These are phyloP conservation scores for Colletotrichum sp. DNA, from an alignment of 2,329 filamentous ascomycete genomes.

Conservation along the genomic window DNA sequence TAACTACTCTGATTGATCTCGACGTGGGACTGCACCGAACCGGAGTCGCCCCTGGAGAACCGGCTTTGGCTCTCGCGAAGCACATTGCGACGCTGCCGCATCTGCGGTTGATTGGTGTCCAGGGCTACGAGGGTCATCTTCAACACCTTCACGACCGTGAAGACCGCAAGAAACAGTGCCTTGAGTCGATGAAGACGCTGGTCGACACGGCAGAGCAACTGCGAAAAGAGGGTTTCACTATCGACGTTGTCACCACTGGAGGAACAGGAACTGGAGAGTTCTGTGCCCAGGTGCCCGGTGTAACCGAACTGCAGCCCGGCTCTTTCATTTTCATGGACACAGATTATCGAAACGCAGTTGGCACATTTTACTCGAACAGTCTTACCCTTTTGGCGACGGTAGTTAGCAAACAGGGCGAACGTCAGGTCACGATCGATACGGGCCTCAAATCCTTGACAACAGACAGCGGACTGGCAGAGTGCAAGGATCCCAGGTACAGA, in stretches of 20 bases:
- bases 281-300: conserved; percentile 52
- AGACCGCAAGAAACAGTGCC: conserved; percentile 45
- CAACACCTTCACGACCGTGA: conserved; percentile 53
- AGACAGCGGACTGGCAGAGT: conserved; percentile 56
- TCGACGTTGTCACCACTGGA: conserved; percentile 56
- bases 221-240: conserved; percentile 44
- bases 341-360: conserved; percentile 58
- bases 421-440: conserved; percentile 51
- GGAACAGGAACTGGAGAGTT: conserved; percentile 60
- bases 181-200: conserved; percentile 40
- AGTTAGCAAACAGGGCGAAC: conserved; percentile 49
- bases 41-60: not conserved
- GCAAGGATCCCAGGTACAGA: conserved; percentile 45
- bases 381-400: conserved; percentile 54
- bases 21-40: not conserved
- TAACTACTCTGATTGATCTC: not conserved
- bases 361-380: conserved; percentile 52
- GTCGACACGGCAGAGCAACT: conserved; percentile 46
- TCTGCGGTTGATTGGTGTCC: conserved; percentile 51
- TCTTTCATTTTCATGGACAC: conserved; percentile 64
- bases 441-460: conserved; percentile 55
- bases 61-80: conserved; percentile 33
- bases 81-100: conserved; percentile 40
- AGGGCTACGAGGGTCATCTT: conserved; percentile 59
- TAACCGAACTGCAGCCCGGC: conserved; percentile 60